Evolutionary conservation across 306 rosid species (phyloP), one percentile per base, ranked within the genome.

Genomic region (Cucurbita argyrosperma): DNA sequence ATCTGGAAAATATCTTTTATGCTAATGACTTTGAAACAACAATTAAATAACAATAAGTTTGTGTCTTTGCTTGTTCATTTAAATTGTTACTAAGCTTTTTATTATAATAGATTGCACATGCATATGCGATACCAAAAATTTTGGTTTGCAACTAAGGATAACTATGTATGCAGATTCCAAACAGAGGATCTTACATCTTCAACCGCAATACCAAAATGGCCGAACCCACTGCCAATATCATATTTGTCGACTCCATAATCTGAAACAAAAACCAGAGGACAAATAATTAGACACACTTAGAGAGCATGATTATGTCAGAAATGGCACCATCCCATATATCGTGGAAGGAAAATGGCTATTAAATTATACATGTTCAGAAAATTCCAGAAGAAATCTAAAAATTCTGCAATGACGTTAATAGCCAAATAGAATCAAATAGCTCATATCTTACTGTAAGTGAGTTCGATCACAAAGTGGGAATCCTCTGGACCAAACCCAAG

Each of bases 401-500:
- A 14, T 30, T 23, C 43, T 50, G 45, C 53, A 38, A 55, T 39
- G 54, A 53, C 59, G 3, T 10, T 16, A 73, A 79, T 74, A 55
- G 59, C 73, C 39, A n/a, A 76, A 72, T 39, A 42, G 9, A 62
- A 50, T 55, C 55, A 61, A 81, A 80, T 4, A 70, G 74, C n/a
- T 50, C 74, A 35, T 50, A 50, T 37, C 91, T 82, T 85, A 92
- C 98, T 90, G 82, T 92, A 92, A 58, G 98, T 85, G 76, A 92
- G 92, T 79, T 92, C 98, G 55, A 90, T 76, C 71, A 83, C 88
- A 74, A 92, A 92, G 82, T 90, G 96, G 39, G 89, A 86, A 84
- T 92, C 91, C 86, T 92, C 96, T 19, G 84, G 98, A 46, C 98
- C 96, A 66, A 86, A 92, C 78, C 96, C 96, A 78, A 92, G 96